Evolutionary conservation across 352 stramenopile species (phyloP), one percentile per base, ranked within the genome.

Genomic region (Phytopythium kandeliae): DNA sequence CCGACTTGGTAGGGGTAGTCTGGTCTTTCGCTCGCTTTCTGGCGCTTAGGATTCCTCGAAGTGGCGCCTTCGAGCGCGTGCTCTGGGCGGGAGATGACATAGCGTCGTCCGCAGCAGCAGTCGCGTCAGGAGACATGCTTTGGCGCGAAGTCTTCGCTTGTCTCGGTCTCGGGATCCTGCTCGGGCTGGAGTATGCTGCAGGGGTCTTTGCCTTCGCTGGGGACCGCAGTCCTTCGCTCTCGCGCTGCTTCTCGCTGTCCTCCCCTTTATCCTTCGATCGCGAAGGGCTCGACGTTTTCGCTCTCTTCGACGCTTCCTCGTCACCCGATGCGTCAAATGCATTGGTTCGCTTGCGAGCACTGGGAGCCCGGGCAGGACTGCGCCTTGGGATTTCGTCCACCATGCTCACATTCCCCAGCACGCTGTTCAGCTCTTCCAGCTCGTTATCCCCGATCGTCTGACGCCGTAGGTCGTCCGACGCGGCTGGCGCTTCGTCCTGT

Each of bases 41-140:
- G 3, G 80, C 84, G 51, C 84, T 95, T 37, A 94, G 47, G 22
- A 87, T 91, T 24, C 80, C 75, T 41, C 87, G 88, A 13, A 92
- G 50, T 25, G 80, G 78, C 15, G 75, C 86, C 55, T 36, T 45
- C 40, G 40, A 46, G 6, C 48, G 42, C 28, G 45, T 13, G 47
- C 35, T 16, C 17, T 44, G 33, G 1, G 22, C 31, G 4, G 47
- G 47, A 22, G 47, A n/a, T 5, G 35, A 43, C n/a, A 12, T 3
- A 15, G 37, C 9, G n/a, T 36, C 43, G 10, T 0, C 43, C 11
- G 6, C 26, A 2, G 19, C 21, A 28, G 21, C 11, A 30, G 22
- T 12, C n/a, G 38, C 40, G 5, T 46, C 22, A 7, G 40, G 22
- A 12, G 40, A 46, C 19, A 12, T 30, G 40, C 22, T 46, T 19